phyloP scores from a whole-genome alignment of 2,329 filamentous ascomycete species.

The Exophiala sp. region DNA sequence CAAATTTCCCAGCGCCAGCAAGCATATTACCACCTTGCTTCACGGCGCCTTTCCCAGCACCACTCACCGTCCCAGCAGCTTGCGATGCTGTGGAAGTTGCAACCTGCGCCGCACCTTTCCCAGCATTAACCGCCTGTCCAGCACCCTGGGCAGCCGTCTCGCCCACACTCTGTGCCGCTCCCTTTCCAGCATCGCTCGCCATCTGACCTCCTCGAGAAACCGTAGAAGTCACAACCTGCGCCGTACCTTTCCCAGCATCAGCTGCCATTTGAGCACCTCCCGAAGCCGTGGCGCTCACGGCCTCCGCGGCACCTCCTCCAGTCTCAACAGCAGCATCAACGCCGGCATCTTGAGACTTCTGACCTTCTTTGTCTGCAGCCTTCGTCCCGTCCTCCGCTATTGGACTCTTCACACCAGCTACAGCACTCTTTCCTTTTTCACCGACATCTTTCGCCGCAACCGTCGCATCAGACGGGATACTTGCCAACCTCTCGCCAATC shows the following conservation, averaged over 20 bases:
- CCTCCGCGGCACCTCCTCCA: not conserved
- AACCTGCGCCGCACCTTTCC: not conserved
- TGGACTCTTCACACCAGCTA: not conserved
- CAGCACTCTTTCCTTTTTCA: not conserved
- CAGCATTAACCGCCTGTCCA: not conserved
- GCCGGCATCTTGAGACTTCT: not conserved
- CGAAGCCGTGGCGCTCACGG: not conserved
- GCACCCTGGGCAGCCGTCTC: not conserved
- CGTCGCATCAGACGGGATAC: constrained; percentile 1
- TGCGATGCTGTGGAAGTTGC: not conserved
- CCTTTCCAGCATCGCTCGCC: not conserved
- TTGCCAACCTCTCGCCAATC: constrained; percentile 8
- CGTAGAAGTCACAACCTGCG: not conserved
- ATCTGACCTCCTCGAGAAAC: not conserved
- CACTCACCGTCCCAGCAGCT: not conserved
- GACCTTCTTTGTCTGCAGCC: not conserved
- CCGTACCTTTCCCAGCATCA: not conserved
- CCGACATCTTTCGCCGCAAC: not conserved
- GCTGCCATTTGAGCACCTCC: not conserved
- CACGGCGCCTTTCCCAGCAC: constrained; percentile 4
- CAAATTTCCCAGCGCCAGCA: constrained; percentile 6
- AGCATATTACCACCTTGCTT: constrained; percentile 7
- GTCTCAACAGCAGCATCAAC: not conserved
- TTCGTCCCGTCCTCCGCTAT: not conserved
- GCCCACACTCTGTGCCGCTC: not conserved